A percentile compares a stretch with the other conserved stretches of the same genome.
Conservation (phyloP, 2,329 filamentous ascomycete genomes). For the Penicillium sp. region DNA sequence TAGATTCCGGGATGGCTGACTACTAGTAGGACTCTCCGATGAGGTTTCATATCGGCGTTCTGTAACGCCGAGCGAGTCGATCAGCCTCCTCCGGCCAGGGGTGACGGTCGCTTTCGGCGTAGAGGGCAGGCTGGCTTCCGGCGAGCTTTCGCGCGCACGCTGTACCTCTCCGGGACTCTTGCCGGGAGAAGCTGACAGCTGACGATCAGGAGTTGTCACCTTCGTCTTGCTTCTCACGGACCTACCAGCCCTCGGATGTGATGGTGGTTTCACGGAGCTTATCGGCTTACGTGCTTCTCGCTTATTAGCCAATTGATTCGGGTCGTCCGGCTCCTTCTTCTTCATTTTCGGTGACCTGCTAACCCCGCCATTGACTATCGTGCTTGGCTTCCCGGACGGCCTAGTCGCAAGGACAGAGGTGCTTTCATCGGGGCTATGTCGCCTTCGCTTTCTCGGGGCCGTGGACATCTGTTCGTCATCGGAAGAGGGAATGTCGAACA, state of each 20-base stretch:
- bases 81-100: constrained; percentile 33
- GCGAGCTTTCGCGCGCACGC: not conserved
- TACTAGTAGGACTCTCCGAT: constrained; percentile 7
- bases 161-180: not conserved
- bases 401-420: not conserved
- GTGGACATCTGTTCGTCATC: constrained; percentile 24
- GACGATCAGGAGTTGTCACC: not conserved
- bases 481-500: constrained; percentile 30
- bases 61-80: constrained; percentile 32
- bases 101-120: constrained; percentile 11
- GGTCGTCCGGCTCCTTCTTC: not conserved
- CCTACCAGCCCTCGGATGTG: not conserved
- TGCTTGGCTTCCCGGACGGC: not conserved
- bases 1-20: constrained; percentile 11
- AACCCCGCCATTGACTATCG: not conserved
- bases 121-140: not conserved
- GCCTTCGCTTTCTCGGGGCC: constrained; percentile 22
- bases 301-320: not conserved
- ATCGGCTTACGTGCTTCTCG: not conserved
- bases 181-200: not conserved
- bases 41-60: constrained; percentile 11
- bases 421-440: constrained; percentile 6
- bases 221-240: not conserved
- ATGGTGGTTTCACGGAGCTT: not conserved
- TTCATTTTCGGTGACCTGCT: not conserved